These are phyloP conservation scores for Dalbergia cultrata DNA, from an alignment of 306 rosid genomes.

Conservation along the genomic window DNA sequence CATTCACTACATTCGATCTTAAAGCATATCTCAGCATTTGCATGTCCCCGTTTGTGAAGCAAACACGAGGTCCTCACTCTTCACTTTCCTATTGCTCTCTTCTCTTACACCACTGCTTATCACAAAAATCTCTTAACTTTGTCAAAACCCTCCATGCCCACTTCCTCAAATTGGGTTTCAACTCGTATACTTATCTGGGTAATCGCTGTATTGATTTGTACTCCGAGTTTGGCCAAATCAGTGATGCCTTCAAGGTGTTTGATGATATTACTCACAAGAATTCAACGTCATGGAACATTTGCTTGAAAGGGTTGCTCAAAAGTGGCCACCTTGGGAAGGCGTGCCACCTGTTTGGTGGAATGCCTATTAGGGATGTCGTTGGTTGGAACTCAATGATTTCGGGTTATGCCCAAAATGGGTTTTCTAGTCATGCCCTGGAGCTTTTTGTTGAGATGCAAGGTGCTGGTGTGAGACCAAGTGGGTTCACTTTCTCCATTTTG, in stretches of 20 bases:
- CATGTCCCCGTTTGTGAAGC: slow-evolving; percentile 73
- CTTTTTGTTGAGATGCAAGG: slow-evolving; percentile 68
- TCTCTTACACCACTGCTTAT: slow-evolving; percentile 59
- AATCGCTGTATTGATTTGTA: slow-evolving; percentile 72
- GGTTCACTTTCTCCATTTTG: slow-evolving; percentile 77
- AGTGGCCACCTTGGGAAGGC: slow-evolving; percentile 61
- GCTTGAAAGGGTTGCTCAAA: slow-evolving; percentile 63
- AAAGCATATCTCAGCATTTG: slow-evolving; percentile 39
- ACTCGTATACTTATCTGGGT: slow-evolving; percentile 72
- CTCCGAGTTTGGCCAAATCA: slow-evolving; percentile 56
- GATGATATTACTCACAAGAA: slow-evolving; percentile 70
- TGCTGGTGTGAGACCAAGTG: slow-evolving; percentile 67
- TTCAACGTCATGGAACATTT: slow-evolving; percentile 71
- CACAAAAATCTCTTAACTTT: slow-evolving; percentile 52
- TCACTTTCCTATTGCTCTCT: slow-evolving; percentile 62
- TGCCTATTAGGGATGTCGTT: slow-evolving; percentile 80
- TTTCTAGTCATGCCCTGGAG: slow-evolving; percentile 54
- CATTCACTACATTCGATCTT: background rate
- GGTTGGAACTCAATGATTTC: slow-evolving; percentile 86
- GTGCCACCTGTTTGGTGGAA: slow-evolving; percentile 64
- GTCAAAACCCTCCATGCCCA: slow-evolving; percentile 67
- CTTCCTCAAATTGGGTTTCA: slow-evolving; percentile 72
- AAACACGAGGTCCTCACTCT: slow-evolving; percentile 44
- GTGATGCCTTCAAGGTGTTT: slow-evolving; percentile 64
- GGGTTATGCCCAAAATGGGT: slow-evolving; percentile 60